Percentiles rank a stretch among this genome's conserved stretches.
These are phyloP conservation scores for Patellaria atrata DNA, from an alignment of 495 filamentous ascomycete species.

Conservation along the genomic window DNA sequence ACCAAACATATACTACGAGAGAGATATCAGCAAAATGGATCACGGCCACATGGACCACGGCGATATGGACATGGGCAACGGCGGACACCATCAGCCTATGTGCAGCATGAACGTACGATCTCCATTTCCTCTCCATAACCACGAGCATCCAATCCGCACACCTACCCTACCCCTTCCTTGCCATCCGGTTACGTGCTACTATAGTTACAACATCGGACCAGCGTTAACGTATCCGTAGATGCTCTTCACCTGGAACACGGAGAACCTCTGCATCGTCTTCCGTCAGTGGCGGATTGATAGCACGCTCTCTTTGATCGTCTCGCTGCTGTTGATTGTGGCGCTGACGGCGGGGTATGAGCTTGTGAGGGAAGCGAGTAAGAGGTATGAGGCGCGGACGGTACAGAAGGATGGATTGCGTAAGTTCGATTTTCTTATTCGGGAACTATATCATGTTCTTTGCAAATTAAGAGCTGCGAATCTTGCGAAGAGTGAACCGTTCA, in stretches of 20 bases:
- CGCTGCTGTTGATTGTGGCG: constrained; percentile 65
- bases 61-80: constrained; percentile 32
- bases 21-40: constrained; percentile 13
- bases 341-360: constrained; percentile 85
- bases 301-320: constrained; percentile 57
- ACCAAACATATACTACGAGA: no score
- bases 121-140: constrained; percentile 1
- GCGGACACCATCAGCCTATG: constrained; percentile 23
- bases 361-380: constrained; percentile 57
- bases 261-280: constrained; percentile 91
- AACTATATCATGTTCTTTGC: no score
- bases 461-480: constrained; percentile 13
- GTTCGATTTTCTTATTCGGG: no score
- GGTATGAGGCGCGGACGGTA: constrained; percentile 43
- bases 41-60: constrained; percentile 38
- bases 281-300: constrained; percentile 71
- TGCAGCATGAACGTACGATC: constrained; percentile 82
- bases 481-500: constrained; percentile 10
- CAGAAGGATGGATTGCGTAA: no score
- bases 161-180: no score
- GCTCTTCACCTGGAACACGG: constrained; percentile 92
- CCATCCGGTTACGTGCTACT: no score
- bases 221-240: constrained; percentile 40
- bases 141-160: not conserved
- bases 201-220: no score